Evolutionary conservation across 768 basidiomycete species (phyloP).

Genomic region (Boletus pseudo-olivaceus): DNA sequence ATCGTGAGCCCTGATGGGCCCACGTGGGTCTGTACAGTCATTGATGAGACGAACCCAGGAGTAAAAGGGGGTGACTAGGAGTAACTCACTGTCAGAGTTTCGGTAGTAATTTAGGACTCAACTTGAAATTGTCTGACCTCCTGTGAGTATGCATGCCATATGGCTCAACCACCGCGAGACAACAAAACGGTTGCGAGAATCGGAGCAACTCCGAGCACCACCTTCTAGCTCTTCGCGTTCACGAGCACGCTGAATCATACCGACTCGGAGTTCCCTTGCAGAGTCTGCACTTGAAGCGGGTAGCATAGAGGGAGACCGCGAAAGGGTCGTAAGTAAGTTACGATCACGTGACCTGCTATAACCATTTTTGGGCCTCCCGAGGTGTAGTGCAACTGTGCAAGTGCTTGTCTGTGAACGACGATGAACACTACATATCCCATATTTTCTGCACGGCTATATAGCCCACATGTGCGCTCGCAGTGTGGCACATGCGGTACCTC

Average conservation of each 20-base stretch:
- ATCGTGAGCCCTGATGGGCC: background rate
- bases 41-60: background rate
- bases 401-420: constrained; percentile 21
- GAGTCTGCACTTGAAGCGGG: background rate
- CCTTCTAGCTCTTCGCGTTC: background rate
- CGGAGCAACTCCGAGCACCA: background rate
- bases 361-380: constrained; percentile 4
- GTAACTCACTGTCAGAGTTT: background rate
- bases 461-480: constrained; percentile 61
- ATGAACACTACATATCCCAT: constrained; percentile 49
- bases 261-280: background rate
- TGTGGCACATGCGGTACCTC: constrained; percentile 54
- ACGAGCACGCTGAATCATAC: background rate
- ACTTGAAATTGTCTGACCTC: no score
- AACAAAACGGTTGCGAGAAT: no score
- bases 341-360: constrained; percentile 15
- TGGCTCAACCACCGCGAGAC: no score
- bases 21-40: background rate
- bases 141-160: no score
- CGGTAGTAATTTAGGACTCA: background rate
- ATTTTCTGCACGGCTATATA: constrained; percentile 61
- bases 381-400: background rate
- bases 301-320: background rate
- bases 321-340: no score
- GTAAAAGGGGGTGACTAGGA: background rate